Conservation (phyloP, 495 filamentous ascomycete genomes). For the Penicillium tannophilum region DNA sequence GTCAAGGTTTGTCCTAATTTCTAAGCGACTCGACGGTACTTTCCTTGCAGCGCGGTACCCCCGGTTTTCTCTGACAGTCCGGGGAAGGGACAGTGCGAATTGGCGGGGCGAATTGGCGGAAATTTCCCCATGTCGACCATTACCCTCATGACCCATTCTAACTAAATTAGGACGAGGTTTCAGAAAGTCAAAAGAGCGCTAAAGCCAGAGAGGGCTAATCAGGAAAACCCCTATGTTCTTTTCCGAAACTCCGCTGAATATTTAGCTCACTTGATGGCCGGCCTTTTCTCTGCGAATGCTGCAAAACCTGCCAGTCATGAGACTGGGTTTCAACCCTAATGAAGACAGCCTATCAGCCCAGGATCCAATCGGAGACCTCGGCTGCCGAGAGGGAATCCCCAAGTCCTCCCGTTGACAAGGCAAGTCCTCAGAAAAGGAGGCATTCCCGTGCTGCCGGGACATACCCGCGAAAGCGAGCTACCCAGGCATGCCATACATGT, state of each 20-base stretch:
- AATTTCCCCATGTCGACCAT: not conserved
- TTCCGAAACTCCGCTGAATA: not conserved
- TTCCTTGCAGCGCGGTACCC: not conserved
- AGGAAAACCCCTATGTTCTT: not conserved
- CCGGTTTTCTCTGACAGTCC: not conserved
- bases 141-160: not conserved
- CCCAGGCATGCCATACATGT: slow-evolving; percentile 17
- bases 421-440: slow-evolving; percentile 9
- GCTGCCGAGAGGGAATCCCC: not conserved
- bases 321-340: not conserved
- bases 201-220: not conserved
- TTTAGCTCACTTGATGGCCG: not conserved
- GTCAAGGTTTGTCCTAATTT: no score
- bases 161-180: not conserved
- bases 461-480: slow-evolving; percentile 18
- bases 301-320: not conserved
- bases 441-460: slow-evolving; percentile 10
- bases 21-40: not conserved
- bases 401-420: not conserved
- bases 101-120: not conserved
- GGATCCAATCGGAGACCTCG: not conserved
- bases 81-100: not conserved
- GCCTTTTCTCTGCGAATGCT: not conserved
- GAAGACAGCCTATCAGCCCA: not conserved
- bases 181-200: not conserved